phyloP scores from a whole-genome alignment of 495 filamentous ascomycete genomes.

The Hapsidospora chrysogenum region DNA sequence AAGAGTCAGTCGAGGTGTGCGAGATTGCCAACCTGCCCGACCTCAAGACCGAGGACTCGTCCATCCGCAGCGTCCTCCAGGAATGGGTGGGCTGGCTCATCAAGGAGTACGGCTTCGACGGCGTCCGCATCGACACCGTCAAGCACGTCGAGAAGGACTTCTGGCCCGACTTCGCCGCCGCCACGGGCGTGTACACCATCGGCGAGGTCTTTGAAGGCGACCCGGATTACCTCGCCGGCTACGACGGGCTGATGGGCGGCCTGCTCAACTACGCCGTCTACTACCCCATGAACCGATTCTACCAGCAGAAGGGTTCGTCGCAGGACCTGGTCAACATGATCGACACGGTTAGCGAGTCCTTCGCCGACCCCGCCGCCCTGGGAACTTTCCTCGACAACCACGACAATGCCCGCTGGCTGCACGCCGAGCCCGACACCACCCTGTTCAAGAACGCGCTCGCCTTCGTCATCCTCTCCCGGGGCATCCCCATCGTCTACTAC shows the following conservation, averaged over 20 bases:
- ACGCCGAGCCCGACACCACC: slow-evolving; percentile 33
- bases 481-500: slow-evolving; percentile 24
- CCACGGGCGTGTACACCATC: slow-evolving; percentile 53
- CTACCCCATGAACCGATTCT: slow-evolving; percentile 43
- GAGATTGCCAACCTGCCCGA: slow-evolving; percentile 56
- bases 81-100: slow-evolving; percentile 50
- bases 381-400: slow-evolving; percentile 73
- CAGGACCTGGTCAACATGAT: slow-evolving; percentile 41
- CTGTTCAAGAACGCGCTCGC: slow-evolving; percentile 53
- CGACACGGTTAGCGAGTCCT: slow-evolving; percentile 33
- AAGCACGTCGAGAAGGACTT: slow-evolving; percentile 57
- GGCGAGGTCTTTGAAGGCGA: slow-evolving; percentile 56
- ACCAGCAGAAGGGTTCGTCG: slow-evolving; percentile 40
- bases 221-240: slow-evolving; percentile 41
- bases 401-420: slow-evolving; percentile 52
- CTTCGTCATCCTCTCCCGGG: slow-evolving; percentile 53
- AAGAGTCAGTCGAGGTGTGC: slow-evolving; percentile 32
- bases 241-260: slow-evolving; percentile 45
- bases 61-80: slow-evolving; percentile 41
- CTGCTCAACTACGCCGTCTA: slow-evolving; percentile 57
- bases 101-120: slow-evolving; percentile 58
- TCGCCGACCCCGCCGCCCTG: slow-evolving; percentile 44
- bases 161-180: slow-evolving; percentile 43
- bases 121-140: slow-evolving; percentile 60
- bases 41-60: slow-evolving; percentile 42